phyloP scores from a whole-genome alignment of 495 filamentous ascomycete species.

The Aspergillus cristatus region DNA sequence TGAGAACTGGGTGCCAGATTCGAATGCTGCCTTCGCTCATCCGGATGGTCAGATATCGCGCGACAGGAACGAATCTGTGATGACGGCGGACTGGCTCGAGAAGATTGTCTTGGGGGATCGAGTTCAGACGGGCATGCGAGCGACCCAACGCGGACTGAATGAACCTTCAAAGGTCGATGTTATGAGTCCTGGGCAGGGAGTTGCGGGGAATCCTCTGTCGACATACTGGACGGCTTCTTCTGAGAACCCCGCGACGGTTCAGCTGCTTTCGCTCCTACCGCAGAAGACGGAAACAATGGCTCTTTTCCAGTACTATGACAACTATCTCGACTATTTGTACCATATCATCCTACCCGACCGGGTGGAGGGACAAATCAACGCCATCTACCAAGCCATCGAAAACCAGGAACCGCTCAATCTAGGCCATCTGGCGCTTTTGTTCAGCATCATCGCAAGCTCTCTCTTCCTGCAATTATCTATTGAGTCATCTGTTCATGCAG shows the following conservation, averaged over 20 bases:
- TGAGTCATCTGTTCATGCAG: constrained; percentile 18
- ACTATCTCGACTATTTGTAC: constrained; percentile 30
- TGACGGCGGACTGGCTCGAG: constrained; percentile 28
- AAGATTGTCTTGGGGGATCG: constrained; percentile 33
- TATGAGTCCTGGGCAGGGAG: not conserved
- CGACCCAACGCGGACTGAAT: constrained; percentile 11
- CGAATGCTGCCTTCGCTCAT: not conserved
- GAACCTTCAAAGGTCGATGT: not conserved
- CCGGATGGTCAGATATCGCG: not conserved
- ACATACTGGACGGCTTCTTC: constrained; percentile 2
- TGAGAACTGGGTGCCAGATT: not conserved
- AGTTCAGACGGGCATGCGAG: constrained; percentile 19
- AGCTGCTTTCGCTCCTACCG: constrained; percentile 18
- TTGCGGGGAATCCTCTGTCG: not conserved
- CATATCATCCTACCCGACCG: constrained; percentile 23
- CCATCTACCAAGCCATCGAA: constrained; percentile 19
- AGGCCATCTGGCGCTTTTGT: constrained; percentile 26
- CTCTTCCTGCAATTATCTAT: constrained; percentile 23
- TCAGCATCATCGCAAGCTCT: constrained; percentile 30
- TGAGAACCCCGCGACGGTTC: constrained; percentile 15
- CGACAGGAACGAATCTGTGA: constrained; percentile 12
- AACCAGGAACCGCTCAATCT: constrained; percentile 8
- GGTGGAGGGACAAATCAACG: constrained; percentile 22
- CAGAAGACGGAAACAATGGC: constrained; percentile 17
- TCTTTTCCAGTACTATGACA: constrained; percentile 27